Conservation (phyloP, 1,284 basidiomycete genomes). For the Malassezia globosa region DNA sequence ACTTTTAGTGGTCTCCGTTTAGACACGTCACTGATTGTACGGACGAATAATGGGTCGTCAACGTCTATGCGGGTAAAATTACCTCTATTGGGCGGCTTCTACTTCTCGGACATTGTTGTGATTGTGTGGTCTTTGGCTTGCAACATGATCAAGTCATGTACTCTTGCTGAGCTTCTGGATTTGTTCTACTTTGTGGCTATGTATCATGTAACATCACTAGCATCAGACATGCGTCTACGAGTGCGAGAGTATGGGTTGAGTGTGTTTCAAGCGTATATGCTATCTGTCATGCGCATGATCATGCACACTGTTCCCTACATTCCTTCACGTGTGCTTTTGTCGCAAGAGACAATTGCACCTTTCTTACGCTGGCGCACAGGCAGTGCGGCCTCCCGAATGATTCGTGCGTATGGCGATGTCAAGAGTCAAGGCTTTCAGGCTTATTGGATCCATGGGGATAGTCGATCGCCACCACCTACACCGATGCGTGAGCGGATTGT, state of each 20-base stretch:
- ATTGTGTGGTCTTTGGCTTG: constrained; percentile 30
- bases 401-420: constrained; percentile 25
- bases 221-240: constrained; percentile 2
- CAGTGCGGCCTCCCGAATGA: constrained; percentile 28
- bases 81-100: constrained; percentile 38
- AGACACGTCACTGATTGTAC: background rate
- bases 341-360: constrained; percentile 41
- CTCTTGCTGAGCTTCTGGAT: constrained; percentile 37
- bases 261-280: constrained; percentile 2
- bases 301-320: constrained; percentile 38
- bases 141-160: constrained; percentile 36
- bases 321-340: constrained; percentile 38
- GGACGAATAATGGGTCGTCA: background rate
- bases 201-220: constrained; percentile 17
- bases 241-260: background rate
- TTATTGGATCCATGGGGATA: constrained; percentile 25
- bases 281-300: constrained; percentile 7
- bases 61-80: constrained; percentile 16
- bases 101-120: constrained; percentile 40
- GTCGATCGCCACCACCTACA: constrained; percentile 21
- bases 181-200: constrained; percentile 28
- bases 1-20: constrained; percentile 1
- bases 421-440: constrained; percentile 26
- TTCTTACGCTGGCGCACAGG: constrained; percentile 38
- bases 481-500: constrained; percentile 11